A percentile compares a stretch with the other conserved stretches of the same genome.
Evolutionary conservation across 2,329 filamentous ascomycete genomes (phyloP).

Genomic region (Claviceps digitariae): DNA sequence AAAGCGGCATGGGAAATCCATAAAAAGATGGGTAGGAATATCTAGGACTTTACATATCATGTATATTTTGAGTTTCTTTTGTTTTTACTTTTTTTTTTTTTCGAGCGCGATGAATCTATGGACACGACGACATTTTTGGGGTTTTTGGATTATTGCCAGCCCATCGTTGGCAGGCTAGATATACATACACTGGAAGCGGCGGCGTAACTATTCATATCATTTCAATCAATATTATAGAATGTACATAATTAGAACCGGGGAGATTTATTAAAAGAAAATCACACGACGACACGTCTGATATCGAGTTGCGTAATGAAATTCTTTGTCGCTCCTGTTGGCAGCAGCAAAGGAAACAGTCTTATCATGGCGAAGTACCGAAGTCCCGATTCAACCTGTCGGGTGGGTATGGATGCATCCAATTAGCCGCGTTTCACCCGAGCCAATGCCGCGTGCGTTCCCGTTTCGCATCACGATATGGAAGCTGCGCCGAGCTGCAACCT

Average conservation of each 20-base stretch:
- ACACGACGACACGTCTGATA: too few species aligned
- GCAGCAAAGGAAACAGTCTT: too few species aligned
- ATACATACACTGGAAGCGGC: not conserved
- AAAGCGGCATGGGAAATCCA: not conserved
- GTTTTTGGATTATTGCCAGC: too few species aligned
- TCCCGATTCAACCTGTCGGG: too few species aligned
- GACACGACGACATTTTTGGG: not conserved
- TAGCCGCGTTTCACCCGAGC: slow-evolving; percentile 14
- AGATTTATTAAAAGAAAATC: too few species aligned
- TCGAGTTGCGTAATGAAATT: too few species aligned
- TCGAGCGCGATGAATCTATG: too few species aligned
- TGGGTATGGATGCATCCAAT: slow-evolving; percentile 4
- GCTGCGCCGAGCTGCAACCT: not conserved
- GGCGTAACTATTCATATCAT: not conserved
- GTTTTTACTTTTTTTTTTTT: not conserved
- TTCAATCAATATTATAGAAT: not conserved
- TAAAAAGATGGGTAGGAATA: too few species aligned
- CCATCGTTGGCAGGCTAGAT: too few species aligned
- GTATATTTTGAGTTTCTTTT: not conserved
- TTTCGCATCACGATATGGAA: not conserved
- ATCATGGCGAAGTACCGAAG: too few species aligned
- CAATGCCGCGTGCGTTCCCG: not conserved
- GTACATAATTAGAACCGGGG: not conserved
- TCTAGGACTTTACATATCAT: not conserved
- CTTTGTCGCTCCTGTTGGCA: too few species aligned